A percentile compares a stretch with the other conserved stretches of the same genome.
Evolutionary conservation across 73 alveolate genomes (phyloP).

Genomic region (Paraurostyla sp.): DNA sequence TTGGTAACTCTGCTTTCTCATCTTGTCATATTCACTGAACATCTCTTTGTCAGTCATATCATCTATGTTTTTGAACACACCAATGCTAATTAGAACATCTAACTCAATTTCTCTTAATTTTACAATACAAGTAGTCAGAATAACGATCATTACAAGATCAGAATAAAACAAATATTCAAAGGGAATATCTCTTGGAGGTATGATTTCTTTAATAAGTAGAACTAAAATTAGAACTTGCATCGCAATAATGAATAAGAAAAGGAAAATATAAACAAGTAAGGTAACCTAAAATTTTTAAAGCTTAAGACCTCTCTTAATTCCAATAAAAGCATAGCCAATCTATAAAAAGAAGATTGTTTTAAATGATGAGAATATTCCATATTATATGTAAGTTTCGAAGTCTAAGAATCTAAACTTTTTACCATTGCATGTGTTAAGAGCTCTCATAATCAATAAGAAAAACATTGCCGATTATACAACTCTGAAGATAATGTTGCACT

Average conservation of each 20-base stretch:
- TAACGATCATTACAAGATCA: background rate
- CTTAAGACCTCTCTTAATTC: background rate
- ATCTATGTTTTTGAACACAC: constrained; percentile 15
- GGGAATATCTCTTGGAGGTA: background rate
- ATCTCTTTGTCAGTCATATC: constrained; percentile 42
- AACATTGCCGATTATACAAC: background rate
- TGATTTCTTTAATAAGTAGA: background rate
- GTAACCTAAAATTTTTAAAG: background rate
- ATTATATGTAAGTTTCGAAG: background rate
- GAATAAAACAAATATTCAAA: background rate
- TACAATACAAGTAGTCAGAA: background rate
- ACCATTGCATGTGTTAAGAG: background rate
- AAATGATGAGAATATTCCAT: background rate
- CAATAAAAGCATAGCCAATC: background rate
- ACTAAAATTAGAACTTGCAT: background rate
- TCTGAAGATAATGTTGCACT: background rate
- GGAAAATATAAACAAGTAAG: background rate
- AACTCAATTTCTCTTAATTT: background rate
- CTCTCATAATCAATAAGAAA: background rate
- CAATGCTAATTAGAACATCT: background rate
- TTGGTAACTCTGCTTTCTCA: constrained; percentile 6
- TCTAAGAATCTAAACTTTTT: background rate
- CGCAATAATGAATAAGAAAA: background rate
- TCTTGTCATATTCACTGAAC: constrained; percentile 34
- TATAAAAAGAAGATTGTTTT: background rate